phyloP scores from a whole-genome alignment of 345 rosid genomes.

The Rubroshorea leprosula region DNA sequence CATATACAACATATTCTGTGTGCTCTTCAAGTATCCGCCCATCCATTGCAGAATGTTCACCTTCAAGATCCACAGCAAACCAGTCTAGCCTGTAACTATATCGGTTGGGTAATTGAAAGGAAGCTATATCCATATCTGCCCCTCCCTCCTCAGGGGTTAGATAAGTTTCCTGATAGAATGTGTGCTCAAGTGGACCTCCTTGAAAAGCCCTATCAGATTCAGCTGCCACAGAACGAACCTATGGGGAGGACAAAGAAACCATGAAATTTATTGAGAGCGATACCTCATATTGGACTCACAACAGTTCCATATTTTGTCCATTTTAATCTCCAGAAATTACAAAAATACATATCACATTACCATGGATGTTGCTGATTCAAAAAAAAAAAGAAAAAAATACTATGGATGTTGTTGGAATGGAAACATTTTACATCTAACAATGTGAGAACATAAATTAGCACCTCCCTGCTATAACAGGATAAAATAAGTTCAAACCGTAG shows the following conservation, averaged over 20 bases:
- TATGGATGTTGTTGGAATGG: too few relatives aligned
- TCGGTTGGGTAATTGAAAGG: constrained; percentile 50
- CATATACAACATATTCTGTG: constrained; percentile 94
- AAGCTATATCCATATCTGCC: constrained; percentile 28
- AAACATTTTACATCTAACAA: not conserved
- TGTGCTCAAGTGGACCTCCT: constrained; percentile 72
- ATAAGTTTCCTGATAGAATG: constrained; percentile 68
- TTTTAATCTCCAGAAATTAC: too few relatives aligned
- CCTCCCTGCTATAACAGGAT: not conserved
- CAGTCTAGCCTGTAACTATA: constrained; percentile 71
- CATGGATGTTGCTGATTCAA: too few relatives aligned
- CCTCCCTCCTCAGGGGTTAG: constrained; percentile 46
- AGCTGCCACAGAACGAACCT: constrained; percentile 94
- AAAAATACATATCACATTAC: too few relatives aligned
- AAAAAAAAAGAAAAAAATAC: too few relatives aligned
- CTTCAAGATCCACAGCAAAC: constrained; percentile 99
- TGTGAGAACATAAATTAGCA: not conserved
- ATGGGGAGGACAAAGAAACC: constrained; percentile 13
- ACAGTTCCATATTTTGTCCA: too few relatives aligned
- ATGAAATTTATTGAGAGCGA: not conserved
- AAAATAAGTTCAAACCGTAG: not conserved
- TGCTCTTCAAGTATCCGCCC: constrained; percentile 95
- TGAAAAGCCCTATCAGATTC: constrained; percentile 93
- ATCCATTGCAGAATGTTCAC: constrained; percentile 99
- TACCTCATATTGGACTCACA: not conserved